These are phyloP conservation scores for Trichophaea hybrida DNA, from an alignment of 2,329 filamentous ascomycete species.

Conservation along the genomic window DNA sequence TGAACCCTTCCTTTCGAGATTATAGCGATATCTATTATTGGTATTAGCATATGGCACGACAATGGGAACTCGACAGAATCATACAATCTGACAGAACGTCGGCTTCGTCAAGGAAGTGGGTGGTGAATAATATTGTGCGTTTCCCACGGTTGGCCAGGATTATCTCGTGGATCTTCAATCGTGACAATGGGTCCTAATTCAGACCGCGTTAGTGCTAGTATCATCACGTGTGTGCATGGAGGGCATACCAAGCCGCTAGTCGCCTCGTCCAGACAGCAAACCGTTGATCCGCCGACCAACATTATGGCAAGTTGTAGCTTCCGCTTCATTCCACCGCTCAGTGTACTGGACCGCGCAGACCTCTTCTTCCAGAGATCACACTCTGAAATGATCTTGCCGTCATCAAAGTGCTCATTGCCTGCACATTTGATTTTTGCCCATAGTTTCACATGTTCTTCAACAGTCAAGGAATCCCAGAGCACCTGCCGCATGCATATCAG, in stretches of 20 bases:
- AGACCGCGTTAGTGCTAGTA: not conserved
- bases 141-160: constrained; percentile 67
- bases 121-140: constrained; percentile 75
- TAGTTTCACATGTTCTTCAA: constrained; percentile 67
- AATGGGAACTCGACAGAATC: not conserved
- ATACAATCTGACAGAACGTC: constrained; percentile 64
- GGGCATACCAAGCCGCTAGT: constrained; percentile 60
- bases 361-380: constrained; percentile 66
- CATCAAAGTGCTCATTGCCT: constrained; percentile 43
- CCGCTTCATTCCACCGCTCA: constrained; percentile 82
- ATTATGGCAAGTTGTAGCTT: constrained; percentile 91
- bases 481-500: constrained; percentile 44
- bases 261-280: constrained; percentile 86
- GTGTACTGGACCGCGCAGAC: constrained; percentile 55
- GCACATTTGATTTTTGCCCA: constrained; percentile 69
- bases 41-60: too few species aligned
- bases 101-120: constrained; percentile 87
- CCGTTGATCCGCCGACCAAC: constrained; percentile 74
- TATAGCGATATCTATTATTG: constrained; percentile 60
- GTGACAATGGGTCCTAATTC: constrained; percentile 55
- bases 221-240: too few species aligned
- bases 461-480: constrained; percentile 76
- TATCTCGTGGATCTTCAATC: constrained; percentile 90
- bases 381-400: constrained; percentile 48
- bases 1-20: constrained; percentile 71